phyloP scores from a whole-genome alignment of 345 rosid genomes.

The Viola odorata region DNA sequence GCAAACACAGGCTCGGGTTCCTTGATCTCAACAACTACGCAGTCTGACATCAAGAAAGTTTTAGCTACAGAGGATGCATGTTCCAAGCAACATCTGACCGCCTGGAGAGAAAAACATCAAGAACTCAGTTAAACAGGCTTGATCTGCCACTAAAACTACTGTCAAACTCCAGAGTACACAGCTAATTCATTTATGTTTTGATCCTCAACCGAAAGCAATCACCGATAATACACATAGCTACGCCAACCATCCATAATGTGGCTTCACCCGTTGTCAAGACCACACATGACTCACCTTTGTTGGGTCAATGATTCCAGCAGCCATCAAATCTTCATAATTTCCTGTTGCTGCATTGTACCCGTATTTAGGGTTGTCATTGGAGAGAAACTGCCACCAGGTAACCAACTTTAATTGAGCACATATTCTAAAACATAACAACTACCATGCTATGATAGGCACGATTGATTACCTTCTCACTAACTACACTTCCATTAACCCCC shows the following conservation, averaged over 20 bases:
- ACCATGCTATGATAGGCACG: neutral
- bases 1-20: constrained; percentile 70
- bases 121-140: neutral
- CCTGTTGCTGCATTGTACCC: constrained; percentile 98
- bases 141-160: neutral
- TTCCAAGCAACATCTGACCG: constrained; percentile 99
- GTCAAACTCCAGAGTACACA: neutral
- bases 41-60: constrained; percentile 97
- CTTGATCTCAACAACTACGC: constrained; percentile 97
- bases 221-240: neutral
- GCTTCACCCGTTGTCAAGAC: too few relatives aligned
- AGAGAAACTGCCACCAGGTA: constrained; percentile 47
- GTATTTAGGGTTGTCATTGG: constrained; percentile 52
- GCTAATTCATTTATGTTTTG: neutral
- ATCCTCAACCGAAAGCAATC: neutral
- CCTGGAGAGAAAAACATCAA: constrained; percentile 34
- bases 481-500: constrained; percentile 92
- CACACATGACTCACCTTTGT: constrained; percentile 43
- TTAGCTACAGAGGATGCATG: constrained; percentile 97
- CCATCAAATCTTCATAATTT: constrained; percentile 88
- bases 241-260: neutral
- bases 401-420: neutral
- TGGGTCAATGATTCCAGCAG: constrained; percentile 96
- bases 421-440: neutral
- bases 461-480: constrained; percentile 62